Evolutionary conservation across 495 filamentous ascomycete genomes (phyloP).

Genomic region (Annulohypoxylon stygium): DNA sequence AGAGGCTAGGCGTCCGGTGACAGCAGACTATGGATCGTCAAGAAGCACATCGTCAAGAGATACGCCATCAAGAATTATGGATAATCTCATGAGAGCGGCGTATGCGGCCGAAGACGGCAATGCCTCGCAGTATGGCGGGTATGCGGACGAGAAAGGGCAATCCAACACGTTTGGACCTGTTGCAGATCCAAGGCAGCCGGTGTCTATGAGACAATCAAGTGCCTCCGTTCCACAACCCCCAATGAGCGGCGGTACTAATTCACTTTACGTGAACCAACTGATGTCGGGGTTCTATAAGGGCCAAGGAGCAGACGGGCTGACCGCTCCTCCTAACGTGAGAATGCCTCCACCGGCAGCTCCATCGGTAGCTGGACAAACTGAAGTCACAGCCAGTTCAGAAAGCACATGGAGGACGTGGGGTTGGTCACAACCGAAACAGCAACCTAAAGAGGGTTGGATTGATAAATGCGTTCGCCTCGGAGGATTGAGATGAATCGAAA

Average conservation of each 20-base stretch:
- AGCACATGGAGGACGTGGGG: conserved; percentile 48
- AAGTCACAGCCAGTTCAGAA: conserved; percentile 32
- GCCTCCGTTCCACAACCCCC: not conserved
- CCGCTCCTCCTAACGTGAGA: conserved; percentile 24
- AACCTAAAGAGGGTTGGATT: conserved; percentile 35
- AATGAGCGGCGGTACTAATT: conserved; percentile 10
- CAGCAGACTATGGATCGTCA: conserved; percentile 1
- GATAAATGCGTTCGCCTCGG: conserved; percentile 40
- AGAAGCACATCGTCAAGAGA: conserved; percentile 37
- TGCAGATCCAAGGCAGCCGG: not conserved
- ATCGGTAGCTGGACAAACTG: conserved; percentile 39
- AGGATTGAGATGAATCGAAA: conserved; percentile 20
- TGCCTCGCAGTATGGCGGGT: conserved; percentile 31
- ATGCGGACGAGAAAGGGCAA: conserved; percentile 31
- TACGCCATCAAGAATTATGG: conserved; percentile 50
- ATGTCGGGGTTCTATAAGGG: conserved; percentile 42
- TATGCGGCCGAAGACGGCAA: conserved; percentile 53
- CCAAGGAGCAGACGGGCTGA: conserved; percentile 11
- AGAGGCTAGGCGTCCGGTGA: conserved; percentile 8
- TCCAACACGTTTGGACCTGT: not conserved
- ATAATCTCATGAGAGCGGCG: conserved; percentile 51
- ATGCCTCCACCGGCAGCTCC: conserved; percentile 39
- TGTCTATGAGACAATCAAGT: conserved; percentile 7
- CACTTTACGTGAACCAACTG: conserved; percentile 42
- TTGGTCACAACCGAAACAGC: conserved; percentile 33